Evolutionary conservation across 257 asterid species (phyloP).

Genomic region (Penstemon barbatus): DNA sequence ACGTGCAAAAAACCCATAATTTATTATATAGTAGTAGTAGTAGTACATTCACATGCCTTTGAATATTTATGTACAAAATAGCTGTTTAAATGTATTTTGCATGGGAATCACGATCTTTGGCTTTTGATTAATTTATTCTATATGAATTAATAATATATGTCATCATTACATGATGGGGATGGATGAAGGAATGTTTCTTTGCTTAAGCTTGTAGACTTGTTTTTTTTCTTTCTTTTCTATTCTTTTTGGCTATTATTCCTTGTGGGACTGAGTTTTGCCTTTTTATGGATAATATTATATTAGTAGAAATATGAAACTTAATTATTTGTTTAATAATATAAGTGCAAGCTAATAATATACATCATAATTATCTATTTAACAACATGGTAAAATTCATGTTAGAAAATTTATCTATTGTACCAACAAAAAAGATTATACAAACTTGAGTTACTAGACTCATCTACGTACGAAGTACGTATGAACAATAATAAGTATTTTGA

Average conservation of each 20-base stretch:
- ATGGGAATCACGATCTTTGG: slow-evolving; percentile 31
- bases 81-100: slow-evolving; percentile 28
- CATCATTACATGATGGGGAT: slow-evolving; percentile 34
- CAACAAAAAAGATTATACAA: too few relatives aligned
- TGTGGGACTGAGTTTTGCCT: slow-evolving; percentile 30
- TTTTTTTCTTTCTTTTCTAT: slow-evolving; percentile 11
- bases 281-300: slow-evolving; percentile 18
- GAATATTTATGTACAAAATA: background rate
- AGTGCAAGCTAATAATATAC: too few relatives aligned
- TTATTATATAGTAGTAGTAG: too few relatives aligned
- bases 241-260: slow-evolving; percentile 27
- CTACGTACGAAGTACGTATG: too few relatives aligned
- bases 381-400: too few relatives aligned
- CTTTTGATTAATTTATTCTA: background rate
- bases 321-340: background rate
- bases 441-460: too few relatives aligned
- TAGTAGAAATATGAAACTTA: background rate
- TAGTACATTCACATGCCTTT: too few relatives aligned
- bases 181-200: slow-evolving; percentile 43
- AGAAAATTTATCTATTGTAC: too few relatives aligned
- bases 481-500: too few relatives aligned
- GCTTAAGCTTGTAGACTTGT: slow-evolving; percentile 36
- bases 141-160: background rate
- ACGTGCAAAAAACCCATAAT: too few relatives aligned
- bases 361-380: too few relatives aligned